phyloP scores from a whole-genome alignment of 768 basidiomycete species.

The Tulasnella sp. region DNA sequence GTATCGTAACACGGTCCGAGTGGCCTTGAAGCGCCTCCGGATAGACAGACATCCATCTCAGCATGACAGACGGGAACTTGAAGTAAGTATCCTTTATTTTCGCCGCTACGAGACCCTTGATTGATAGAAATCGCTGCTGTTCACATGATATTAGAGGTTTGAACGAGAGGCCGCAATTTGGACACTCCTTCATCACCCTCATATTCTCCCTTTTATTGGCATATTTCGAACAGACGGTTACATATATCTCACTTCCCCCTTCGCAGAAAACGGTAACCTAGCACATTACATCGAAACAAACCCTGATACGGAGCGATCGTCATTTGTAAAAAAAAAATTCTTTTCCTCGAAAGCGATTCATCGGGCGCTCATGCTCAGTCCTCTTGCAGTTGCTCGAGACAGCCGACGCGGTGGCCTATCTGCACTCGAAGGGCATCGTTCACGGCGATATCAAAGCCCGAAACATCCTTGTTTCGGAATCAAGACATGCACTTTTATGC shows the following conservation, averaged over 20 bases:
- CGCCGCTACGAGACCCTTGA: no score
- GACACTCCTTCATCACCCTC: neutral
- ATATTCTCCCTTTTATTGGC: neutral
- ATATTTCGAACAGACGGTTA: neutral
- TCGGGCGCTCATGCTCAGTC: neutral
- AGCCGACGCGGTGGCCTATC: neutral
- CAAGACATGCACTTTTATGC: neutral
- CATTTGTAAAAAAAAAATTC: no score
- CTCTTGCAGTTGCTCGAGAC: neutral
- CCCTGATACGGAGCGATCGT: neutral
- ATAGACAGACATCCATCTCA: no score
- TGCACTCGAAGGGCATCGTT: neutral
- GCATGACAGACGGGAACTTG: no score
- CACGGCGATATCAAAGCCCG: neutral
- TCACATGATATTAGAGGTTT: neutral
- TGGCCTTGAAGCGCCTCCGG: no score
- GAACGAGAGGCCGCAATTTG: neutral
- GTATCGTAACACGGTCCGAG: no score
- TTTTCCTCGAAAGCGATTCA: neutral
- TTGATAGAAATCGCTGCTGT: no score
- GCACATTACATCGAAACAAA: neutral
- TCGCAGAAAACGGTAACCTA: neutral
- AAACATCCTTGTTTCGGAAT: neutral
- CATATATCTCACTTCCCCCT: neutral
- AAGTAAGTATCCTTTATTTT: no score